Evolutionary conservation across 1,284 basidiomycete species (phyloP), one percentile per base, ranked within the genome.

Genomic region (Moesziomyces parantarcticus): DNA sequence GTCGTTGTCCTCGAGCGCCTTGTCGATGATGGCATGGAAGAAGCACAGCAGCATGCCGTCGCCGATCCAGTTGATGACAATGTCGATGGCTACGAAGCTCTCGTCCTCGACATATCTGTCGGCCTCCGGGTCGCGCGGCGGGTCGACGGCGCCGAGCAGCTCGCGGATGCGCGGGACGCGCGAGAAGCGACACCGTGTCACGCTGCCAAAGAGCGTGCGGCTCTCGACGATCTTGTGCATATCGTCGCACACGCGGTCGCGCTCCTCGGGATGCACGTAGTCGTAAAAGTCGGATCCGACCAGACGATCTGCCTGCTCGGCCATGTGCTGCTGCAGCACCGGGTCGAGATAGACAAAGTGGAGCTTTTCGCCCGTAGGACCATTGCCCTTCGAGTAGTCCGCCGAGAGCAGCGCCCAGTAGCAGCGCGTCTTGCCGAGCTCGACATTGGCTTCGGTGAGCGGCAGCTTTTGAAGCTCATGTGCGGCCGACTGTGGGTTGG

Each of bases 11-110:
- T 85, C 85, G n/a, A 90, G 88, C 44, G 86, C 84, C 62, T 85
- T 85, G 78, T 88, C 87, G 56, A 89, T 88, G 58, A 91, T 90
- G 29, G 94, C 92, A 80, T 99, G 95, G 73, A 97, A 92, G 87
- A 99, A 99, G 81, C 93, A 95, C 16, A 99, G 87, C 42, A 96
- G 90, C 77, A 98, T 88, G 40, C 91, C 92, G 58, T 95, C 91
- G 23, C 92, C 93, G 51, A 93, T 93, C 90, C 92, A 94, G 85
- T 95, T 97, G 81, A 97, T 91, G 76, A 96, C 93, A 76, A 99
- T 88, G 85, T 97, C 93, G 69, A 94, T 89, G 4, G 91, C 90
- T 86, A 95, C 89, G 84, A 93, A 97, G 80, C 93, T 87, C 44
- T 87, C 86, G 85, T 96, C 92, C 44, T 91, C 85, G 11, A 89